Conservation (phyloP, 306 rosid genomes). For the Cicer judaicum region DNA sequence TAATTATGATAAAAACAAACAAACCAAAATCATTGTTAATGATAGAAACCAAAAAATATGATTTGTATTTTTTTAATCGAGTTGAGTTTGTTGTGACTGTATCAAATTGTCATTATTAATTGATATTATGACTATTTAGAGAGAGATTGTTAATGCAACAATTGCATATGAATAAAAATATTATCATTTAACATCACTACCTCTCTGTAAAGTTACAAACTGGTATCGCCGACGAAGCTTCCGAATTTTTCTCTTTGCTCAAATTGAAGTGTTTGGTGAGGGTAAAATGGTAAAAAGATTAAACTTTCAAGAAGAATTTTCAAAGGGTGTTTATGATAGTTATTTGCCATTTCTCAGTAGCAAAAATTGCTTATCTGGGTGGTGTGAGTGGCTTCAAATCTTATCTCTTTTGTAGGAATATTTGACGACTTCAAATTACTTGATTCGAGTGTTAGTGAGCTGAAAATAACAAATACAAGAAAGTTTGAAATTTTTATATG, state of each 20-base stretch:
- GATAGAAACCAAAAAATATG: no score
- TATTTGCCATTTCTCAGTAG: constrained; percentile 37
- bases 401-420: constrained; percentile 47
- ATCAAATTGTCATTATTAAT: no score
- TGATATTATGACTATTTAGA: no score
- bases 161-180: no score
- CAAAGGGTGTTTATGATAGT: constrained; percentile 43
- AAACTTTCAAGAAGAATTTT: constrained; percentile 13
- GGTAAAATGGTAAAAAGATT: constrained; percentile 9
- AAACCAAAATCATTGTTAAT: no score
- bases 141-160: no score
- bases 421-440: constrained; percentile 49
- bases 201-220: no score
- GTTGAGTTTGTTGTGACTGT: no score
- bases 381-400: constrained; percentile 27
- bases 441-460: constrained; percentile 60
- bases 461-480: constrained; percentile 48
- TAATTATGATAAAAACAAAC: no score
- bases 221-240: no score
- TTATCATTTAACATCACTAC: no score
- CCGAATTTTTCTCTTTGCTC: background rate
- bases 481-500: constrained; percentile 51
- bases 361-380: constrained; percentile 36
- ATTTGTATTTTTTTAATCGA: no score
- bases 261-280: constrained; percentile 26